Evolutionary conservation across 2,329 filamentous ascomycete species (phyloP).

Genomic region (Claviceps citrina): DNA sequence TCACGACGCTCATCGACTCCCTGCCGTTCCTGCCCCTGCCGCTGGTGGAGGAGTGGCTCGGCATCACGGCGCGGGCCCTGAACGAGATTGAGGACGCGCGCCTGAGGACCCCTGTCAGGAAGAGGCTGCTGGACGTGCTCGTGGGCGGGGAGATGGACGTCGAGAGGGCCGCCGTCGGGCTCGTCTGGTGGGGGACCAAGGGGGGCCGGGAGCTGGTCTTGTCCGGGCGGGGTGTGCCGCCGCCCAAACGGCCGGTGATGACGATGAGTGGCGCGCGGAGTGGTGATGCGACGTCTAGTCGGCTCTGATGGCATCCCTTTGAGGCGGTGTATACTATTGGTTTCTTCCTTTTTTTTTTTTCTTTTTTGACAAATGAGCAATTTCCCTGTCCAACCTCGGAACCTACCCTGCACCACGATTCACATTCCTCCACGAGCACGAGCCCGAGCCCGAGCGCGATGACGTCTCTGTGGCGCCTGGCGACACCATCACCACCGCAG

Average conservation of each 20-base stretch:
- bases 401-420: too few relatives aligned
- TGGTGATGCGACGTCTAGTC: conserved; percentile 17
- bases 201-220: conserved; percentile 39
- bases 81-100: conserved; percentile 44
- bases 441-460: too few relatives aligned
- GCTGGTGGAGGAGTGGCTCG: conserved; percentile 68
- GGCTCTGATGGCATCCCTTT: conserved; percentile 22
- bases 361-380: too few relatives aligned
- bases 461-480: too few relatives aligned
- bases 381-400: too few relatives aligned
- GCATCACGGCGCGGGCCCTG: conserved; percentile 51
- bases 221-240: conserved; percentile 9
- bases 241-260: conserved; percentile 10
- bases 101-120: conserved; percentile 50
- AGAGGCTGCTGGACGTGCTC: conserved; percentile 65
- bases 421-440: too few relatives aligned
- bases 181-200: conserved; percentile 67
- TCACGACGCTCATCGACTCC: conserved; percentile 64
- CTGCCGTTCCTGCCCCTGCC: conserved; percentile 56
- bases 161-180: conserved; percentile 60
- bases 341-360: too few relatives aligned
- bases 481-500: too few relatives aligned
- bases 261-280: conserved; percentile 42
- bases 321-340: too few relatives aligned
- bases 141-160: conserved; percentile 78